These are phyloP conservation scores for Xylariaceae sp. DNA, from an alignment of 2,329 filamentous ascomycete species.

Conservation along the genomic window DNA sequence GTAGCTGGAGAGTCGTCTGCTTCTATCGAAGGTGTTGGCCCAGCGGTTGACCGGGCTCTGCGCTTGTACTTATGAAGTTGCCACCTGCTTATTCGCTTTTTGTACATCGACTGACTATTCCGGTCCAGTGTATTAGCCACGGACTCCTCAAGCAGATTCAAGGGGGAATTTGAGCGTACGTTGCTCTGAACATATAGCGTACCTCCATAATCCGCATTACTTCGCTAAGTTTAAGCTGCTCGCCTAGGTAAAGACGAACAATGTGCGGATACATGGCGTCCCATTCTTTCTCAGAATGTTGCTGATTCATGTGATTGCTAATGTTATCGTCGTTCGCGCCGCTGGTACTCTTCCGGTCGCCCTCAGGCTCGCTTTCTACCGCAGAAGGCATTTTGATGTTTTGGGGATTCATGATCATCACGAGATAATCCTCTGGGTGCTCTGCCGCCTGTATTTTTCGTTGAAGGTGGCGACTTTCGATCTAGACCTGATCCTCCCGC, in stretches of 20 bases:
- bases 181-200: slow-evolving; percentile 7
- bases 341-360: neutral
- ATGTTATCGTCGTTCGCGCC: neutral
- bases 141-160: too few species aligned
- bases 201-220: slow-evolving; percentile 5
- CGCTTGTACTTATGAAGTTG: slow-evolving; percentile 7
- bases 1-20: neutral
- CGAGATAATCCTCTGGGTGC: too few species aligned
- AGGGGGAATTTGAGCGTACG: neutral
- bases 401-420: neutral
- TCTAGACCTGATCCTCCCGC: too few species aligned
- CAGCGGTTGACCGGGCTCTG: neutral
- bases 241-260: slow-evolving; percentile 3
- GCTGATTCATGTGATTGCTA: neutral
- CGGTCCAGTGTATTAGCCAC: too few species aligned
- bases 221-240: slow-evolving; percentile 5
- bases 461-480: too few species aligned
- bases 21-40: neutral
- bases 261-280: slow-evolving; percentile 7
- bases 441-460: too few species aligned
- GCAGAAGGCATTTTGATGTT: neutral
- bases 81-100: slow-evolving; percentile 7
- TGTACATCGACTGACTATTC: slow-evolving; percentile 7
- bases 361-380: neutral
- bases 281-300: slow-evolving; percentile 7